Evolutionary conservation across 352 stramenopile species (phyloP).

Genomic region (Phytophthora aleatoria): DNA sequence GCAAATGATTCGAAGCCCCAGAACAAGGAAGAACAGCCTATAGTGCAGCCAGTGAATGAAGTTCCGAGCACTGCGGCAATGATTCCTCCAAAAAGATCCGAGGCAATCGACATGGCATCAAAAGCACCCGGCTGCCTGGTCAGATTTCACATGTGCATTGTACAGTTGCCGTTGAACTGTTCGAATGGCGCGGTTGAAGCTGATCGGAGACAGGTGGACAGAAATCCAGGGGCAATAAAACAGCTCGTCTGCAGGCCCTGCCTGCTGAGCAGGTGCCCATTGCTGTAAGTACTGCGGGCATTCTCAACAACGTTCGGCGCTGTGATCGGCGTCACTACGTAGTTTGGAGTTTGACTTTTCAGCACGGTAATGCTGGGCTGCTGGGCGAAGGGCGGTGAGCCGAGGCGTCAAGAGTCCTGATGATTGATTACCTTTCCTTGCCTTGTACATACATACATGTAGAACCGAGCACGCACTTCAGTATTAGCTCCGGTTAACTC

Average conservation of each 20-base stretch:
- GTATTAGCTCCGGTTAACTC: constrained; percentile 19
- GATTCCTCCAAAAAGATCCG: no score
- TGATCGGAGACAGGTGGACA: constrained; percentile 32
- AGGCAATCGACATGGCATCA: no score
- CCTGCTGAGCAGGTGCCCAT: not conserved
- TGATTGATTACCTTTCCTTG: constrained; percentile 1
- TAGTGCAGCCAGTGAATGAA: not conserved
- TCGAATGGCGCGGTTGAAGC: constrained; percentile 5
- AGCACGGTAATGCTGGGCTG: no score
- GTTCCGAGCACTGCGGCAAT: not conserved
- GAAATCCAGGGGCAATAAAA: constrained; percentile 30
- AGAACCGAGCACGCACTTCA: not conserved
- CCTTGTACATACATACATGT: no score
- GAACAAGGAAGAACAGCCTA: not conserved
- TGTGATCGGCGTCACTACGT: not conserved
- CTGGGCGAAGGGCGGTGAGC: not conserved
- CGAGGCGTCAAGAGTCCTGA: not conserved
- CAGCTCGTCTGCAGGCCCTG: constrained; percentile 6
- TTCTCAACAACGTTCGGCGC: not conserved
- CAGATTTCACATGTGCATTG: no score
- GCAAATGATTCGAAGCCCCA: constrained; percentile 4
- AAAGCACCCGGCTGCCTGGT: no score
- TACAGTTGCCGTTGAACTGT: not conserved
- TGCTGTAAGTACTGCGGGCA: not conserved
- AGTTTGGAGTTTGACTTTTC: no score